These are phyloP conservation scores for Bromus sterilis DNA, from an alignment of 176 grass and related monocot species.

Conservation along the genomic window DNA sequence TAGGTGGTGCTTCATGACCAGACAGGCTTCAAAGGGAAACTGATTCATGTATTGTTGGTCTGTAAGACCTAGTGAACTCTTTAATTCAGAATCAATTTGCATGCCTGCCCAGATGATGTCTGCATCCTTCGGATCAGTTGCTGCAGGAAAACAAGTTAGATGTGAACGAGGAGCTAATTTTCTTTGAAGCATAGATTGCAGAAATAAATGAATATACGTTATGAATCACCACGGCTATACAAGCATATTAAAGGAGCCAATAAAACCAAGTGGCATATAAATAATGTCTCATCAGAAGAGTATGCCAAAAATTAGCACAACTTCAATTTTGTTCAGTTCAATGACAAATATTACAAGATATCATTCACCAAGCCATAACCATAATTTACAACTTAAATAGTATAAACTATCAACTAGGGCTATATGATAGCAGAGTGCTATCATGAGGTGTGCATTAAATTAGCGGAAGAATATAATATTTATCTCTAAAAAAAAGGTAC, in stretches of 20 bases:
- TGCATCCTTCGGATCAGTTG: constrained; percentile 72
- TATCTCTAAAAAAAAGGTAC: not conserved
- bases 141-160: constrained; percentile 32
- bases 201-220: not conserved
- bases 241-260: not conserved
- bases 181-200: not conserved
- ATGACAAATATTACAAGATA: not conserved
- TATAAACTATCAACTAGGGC: not conserved
- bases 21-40: constrained; percentile 93
- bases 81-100: constrained; percentile 89
- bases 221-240: not conserved
- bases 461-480: not conserved
- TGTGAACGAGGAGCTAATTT: constrained; percentile 5
- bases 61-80: constrained; percentile 56
- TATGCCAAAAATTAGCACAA: not conserved
- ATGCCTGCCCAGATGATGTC: constrained; percentile 90
- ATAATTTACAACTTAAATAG: not conserved
- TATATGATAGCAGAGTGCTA: not conserved
- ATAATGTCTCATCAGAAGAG: not conserved
- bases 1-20: constrained; percentile 97
- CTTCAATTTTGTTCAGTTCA: not conserved
- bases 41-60: constrained; percentile 86
- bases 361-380: not conserved
- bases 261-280: not conserved
- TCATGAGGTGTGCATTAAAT: not conserved